Conservation (phyloP, 768 basidiomycete genomes). For the Boletellus sp. region DNA sequence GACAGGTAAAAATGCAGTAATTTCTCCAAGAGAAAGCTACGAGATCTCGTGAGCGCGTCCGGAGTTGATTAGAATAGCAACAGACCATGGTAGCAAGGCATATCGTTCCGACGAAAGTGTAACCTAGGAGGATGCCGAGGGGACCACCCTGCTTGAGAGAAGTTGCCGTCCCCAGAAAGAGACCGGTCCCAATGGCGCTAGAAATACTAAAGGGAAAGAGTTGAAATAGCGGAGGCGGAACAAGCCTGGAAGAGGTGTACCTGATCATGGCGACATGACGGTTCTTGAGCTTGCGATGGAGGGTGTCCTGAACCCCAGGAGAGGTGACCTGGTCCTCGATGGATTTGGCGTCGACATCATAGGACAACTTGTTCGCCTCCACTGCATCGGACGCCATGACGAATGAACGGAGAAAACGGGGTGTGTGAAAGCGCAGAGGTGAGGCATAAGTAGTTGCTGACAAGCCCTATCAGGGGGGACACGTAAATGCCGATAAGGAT, state of each 20-base stretch:
- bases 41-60: not conserved
- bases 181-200: constrained; percentile 42
- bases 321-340: constrained; percentile 2
- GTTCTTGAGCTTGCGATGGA: constrained; percentile 31
- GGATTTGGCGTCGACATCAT: constrained; percentile 3
- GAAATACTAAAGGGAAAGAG: constrained; percentile 18
- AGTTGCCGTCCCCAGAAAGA: constrained; percentile 34
- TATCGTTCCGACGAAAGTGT: constrained; percentile 35
- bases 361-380: not conserved
- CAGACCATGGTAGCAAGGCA: constrained; percentile 39
- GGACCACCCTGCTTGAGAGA: constrained; percentile 43
- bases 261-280: constrained; percentile 38
- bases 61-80: not conserved
- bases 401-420: not conserved
- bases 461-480: not conserved
- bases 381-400: constrained; percentile 12
- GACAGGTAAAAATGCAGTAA: constrained; percentile 43
- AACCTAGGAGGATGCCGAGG: constrained; percentile 44
- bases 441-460: not conserved
- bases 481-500: too few relatives aligned
- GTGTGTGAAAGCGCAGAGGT: not conserved
- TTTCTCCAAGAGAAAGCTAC: constrained; percentile 41
- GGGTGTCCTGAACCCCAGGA: constrained; percentile 3
- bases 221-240: too few relatives aligned
- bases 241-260: not conserved